Conservation (phyloP, 768 basidiomycete species). For the Trichaptum fuscoviolaceum region DNA sequence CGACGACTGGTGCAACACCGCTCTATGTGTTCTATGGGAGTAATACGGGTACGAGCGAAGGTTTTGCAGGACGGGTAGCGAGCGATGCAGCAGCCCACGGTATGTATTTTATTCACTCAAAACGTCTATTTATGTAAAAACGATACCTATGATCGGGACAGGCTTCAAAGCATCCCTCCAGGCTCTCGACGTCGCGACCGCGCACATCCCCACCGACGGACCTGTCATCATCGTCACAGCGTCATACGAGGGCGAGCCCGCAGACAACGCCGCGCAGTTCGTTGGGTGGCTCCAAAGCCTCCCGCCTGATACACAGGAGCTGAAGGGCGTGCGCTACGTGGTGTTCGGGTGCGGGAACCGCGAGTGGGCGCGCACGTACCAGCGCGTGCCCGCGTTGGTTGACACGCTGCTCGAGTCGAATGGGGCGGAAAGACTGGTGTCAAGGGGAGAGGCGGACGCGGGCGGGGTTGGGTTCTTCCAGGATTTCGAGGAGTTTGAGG, state of each 20-base stretch:
- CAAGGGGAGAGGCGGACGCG: conserved; percentile 38
- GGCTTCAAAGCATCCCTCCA: conserved; percentile 35
- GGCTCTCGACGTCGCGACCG: conserved; percentile 35
- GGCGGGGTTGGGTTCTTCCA: conserved; percentile 38
- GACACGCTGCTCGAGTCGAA: conserved; percentile 30
- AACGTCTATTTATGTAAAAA: no score
- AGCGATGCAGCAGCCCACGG: conserved; percentile 33
- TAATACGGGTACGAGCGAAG: conserved; percentile 45
- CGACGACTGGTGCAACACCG: conserved; percentile 12
- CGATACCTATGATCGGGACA: conserved; percentile 11
- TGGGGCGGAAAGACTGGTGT: conserved; percentile 32
- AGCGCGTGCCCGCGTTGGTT: conserved; percentile 37
- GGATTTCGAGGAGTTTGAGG: conserved; percentile 39
- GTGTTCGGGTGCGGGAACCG: conserved; percentile 48
- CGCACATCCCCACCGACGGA: conserved; percentile 35
- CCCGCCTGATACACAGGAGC: conserved; percentile 17
- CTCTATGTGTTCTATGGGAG: conserved; percentile 40
- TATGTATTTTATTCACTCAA: conserved; percentile 15
- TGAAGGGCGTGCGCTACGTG: conserved; percentile 32
- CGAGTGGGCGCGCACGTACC: conserved; percentile 45
- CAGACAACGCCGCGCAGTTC: conserved; percentile 44
- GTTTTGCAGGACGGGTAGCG: conserved; percentile 41
- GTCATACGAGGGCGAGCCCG: conserved; percentile 45
- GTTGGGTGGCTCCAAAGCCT: conserved; percentile 35
- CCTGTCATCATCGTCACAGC: conserved; percentile 42